Evolutionary conservation across 73 alveolate genomes (phyloP), one percentile per base, ranked within the genome.

Genomic region (Paramecium sexaurelia): DNA sequence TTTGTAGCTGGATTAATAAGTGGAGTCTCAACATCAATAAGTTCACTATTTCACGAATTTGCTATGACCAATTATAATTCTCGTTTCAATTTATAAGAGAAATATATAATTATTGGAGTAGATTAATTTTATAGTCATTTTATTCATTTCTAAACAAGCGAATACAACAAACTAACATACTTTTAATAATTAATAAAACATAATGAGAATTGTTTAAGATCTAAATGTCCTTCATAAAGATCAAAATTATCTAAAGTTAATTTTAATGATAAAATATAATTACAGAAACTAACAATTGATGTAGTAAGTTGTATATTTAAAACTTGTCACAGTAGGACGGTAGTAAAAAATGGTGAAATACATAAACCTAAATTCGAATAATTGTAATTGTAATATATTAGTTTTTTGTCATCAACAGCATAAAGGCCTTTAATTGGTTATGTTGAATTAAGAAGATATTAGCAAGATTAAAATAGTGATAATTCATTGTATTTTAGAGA

Each of bases 21-120:
- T 35, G 87, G 87, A 3, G 32, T 73, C 0, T 20, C 66, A 8
- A 0, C 39, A 17, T 32, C 61, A 20, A 32, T 73, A 35, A 32
- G 61, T 32, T 35, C 36, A 35, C 20, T 73, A 2, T 73, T 37
- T 17, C 87, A 73, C 6, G 87, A 73, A 73, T 73, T 73, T 73
- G 87, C 87, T n/a, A 73, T 73, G 87, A 35, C 87, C 2, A 73
- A 73, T 36, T 73, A 73, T 9, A 73, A 73, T 37, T 73, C 87
- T 20, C 33, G 32, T 29, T 20, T 20, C 56, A 73, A 73, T 17
- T 37, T 73, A 32, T 35, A 73, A 37, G 87, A 73, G 32, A 73
- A 73, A 35, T 73, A 73, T 37, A 73, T 73, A 32, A 73, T 73
- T 29, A 73, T 73, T 29, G 87, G 87, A 35, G 87, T 73, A 35